A percentile compares a stretch with the other conserved stretches of the same genome.
Conservation (phyloP, 805 yeast species). For the Candida maesae region DNA sequence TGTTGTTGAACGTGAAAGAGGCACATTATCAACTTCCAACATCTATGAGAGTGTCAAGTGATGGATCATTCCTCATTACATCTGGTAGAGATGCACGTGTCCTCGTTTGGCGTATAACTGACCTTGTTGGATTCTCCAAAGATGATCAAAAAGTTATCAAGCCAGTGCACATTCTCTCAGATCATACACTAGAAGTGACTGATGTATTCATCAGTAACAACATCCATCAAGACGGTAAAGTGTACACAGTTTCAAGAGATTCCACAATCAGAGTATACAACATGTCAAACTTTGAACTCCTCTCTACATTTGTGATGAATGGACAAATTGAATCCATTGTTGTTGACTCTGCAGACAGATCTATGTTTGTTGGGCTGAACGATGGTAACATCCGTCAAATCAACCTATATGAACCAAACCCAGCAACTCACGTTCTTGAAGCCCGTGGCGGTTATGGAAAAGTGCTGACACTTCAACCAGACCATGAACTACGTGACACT, state of each 20-base stretch:
- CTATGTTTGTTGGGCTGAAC: constrained; percentile 62
- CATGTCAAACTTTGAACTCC: constrained; percentile 37
- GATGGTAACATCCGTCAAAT: constrained; percentile 60
- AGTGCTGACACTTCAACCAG: constrained; percentile 37
- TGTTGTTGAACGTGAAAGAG: constrained; percentile 65
- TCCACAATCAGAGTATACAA: constrained; percentile 72
- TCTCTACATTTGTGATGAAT: constrained; percentile 72
- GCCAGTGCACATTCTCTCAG: constrained; percentile 57
- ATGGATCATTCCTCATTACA: constrained; percentile 64
- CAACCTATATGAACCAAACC: constrained; percentile 41
- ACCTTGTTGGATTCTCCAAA: constrained; percentile 42
- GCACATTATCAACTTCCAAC: constrained; percentile 81
- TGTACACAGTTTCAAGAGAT: constrained; percentile 71
- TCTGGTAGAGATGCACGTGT: constrained; percentile 83
- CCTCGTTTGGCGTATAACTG: constrained; percentile 66
- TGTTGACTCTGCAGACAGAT: constrained; percentile 76
- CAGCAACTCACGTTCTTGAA: constrained; percentile 26
- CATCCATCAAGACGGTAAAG: constrained; percentile 50
- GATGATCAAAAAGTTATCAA: constrained; percentile 38
- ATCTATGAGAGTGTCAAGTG: constrained; percentile 52
- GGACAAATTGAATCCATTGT: constrained; percentile 53
- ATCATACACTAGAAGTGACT: constrained; percentile 48
- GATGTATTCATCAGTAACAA: constrained; percentile 49
- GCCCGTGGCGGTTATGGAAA: constrained; percentile 30
- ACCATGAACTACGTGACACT: constrained; percentile 44